These are phyloP conservation scores for Citrus medica DNA, from an alignment of 345 rosid genomes.

Conservation along the genomic window DNA sequence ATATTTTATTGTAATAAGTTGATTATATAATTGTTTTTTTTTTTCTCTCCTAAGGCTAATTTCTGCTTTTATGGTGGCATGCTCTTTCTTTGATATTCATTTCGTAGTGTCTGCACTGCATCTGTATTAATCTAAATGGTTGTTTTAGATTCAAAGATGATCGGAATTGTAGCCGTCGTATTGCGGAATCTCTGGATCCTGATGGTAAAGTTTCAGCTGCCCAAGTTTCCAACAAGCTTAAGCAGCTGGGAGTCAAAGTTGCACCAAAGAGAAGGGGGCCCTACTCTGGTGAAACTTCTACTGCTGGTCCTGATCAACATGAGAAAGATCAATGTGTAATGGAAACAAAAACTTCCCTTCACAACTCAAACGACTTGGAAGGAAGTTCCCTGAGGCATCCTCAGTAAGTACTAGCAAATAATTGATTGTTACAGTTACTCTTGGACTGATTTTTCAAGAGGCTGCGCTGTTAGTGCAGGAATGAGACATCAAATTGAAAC, in stretches of 20 bases:
- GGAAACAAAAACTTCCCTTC: conserved; percentile 28
- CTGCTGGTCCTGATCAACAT: conserved; percentile 24
- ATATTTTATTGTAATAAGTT: neutral
- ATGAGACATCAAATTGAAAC: neutral
- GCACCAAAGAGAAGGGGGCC: conserved; percentile 51
- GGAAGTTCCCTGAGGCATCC: conserved; percentile 34
- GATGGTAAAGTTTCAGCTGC: conserved; percentile 67
- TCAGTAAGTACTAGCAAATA: conserved; percentile 43
- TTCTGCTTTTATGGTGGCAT: neutral
- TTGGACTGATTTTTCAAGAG: neutral
- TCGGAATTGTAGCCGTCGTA: conserved; percentile 44
- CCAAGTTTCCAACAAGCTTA: conserved; percentile 87
- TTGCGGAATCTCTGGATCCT: conserved; percentile 70
- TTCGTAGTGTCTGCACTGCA: conserved; percentile 17
- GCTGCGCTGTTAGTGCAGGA: neutral
- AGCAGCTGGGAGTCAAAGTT: conserved; percentile 62
- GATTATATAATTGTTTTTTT: conserved; percentile 6
- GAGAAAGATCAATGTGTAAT: conserved; percentile 22
- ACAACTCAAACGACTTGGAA: conserved; percentile 31
- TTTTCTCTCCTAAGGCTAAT: neutral
- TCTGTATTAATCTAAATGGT: conserved; percentile 21
- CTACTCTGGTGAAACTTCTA: conserved; percentile 15
- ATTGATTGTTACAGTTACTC: neutral
- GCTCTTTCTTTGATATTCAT: neutral
- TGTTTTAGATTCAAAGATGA: conserved; percentile 70